Base-by-base conservation (phyloP, 2,329 filamentous ascomycete genomes). In the Alternaria hordeiaustralica region DNA sequence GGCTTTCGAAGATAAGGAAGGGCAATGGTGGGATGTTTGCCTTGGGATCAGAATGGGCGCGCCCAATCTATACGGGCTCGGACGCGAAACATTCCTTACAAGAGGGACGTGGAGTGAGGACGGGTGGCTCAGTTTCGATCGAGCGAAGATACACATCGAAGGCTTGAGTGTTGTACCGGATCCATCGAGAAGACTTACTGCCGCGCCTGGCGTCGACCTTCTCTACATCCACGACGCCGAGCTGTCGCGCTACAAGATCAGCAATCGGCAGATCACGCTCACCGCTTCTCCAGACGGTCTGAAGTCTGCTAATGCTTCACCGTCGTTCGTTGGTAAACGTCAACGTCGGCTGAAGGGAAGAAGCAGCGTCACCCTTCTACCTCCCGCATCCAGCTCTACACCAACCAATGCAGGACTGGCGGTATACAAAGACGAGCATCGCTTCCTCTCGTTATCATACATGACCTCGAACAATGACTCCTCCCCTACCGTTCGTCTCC, bases 361-460 rank as follows among this genome's bases (percentile, higher is more conserved):
- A 21, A 69, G 64, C 46, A 65, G 30, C 20, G 66, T 54, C 18
- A 61, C 47, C 0, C n/a, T 55, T 18, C n/a, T 41, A 49, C 18
- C 28, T n/a, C 41, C 46, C 7, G 6, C 13, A 23, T 23, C 6
- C 6, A 26, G 20, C 13, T 15, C 12, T 3, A 43, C 55, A 9
- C 9, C 41, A 5, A 3, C 28, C 11, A 54, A 12, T 1, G 56
- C 62, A 28, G 67, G 68, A 13, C 13, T 69, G 5, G 61, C 58
- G 3, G 43, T 69, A 5, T 71, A 65, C 60, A 70, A 70, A 60
- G 68, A 71, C 43, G 68, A 71, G 33, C 60, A 69, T 26, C 66
- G 67, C n/a, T 69, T 64, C 43, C 18, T 70, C 11, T 58, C 57
- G 0, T 54, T 71, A n/a, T 65, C 44, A 1, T 49, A 55, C n/a